Evolutionary conservation across 805 yeast genomes (phyloP).

Genomic region (Candida pseudofarinosa): DNA sequence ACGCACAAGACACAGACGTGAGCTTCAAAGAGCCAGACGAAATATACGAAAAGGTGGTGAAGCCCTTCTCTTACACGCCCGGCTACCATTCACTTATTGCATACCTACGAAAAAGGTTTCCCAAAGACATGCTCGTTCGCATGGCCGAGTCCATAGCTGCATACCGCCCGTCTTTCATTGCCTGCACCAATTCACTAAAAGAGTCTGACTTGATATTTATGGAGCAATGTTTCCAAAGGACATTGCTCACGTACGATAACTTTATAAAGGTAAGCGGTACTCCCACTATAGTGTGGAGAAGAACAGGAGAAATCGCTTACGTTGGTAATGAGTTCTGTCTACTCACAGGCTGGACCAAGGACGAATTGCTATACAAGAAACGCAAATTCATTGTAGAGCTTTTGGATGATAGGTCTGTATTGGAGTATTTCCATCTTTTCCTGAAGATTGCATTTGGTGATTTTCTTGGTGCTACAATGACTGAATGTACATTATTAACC

Average conservation of each 20-base stretch:
- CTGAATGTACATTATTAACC: conserved; percentile 75
- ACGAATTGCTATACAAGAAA: conserved; percentile 56
- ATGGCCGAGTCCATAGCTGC: conserved; percentile 88
- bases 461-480: conserved; percentile 80
- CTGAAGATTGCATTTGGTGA: conserved; percentile 87
- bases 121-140: conserved; percentile 62
- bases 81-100: conserved; percentile 81
- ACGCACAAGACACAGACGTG: conserved; percentile 12
- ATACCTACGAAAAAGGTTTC: conserved; percentile 69
- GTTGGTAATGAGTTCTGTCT: conserved; percentile 93
- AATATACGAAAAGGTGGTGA: conserved; percentile 67
- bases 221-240: conserved; percentile 95
- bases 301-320: conserved; percentile 93
- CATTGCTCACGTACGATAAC: conserved; percentile 82
- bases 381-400: conserved; percentile 75
- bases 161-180: conserved; percentile 88
- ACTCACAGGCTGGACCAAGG: conserved; percentile 84
- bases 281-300: conserved; percentile 92
- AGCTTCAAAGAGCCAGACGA: conserved; percentile 62
- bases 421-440: conserved; percentile 84
- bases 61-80: conserved; percentile 84
- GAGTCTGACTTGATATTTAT: conserved; percentile 91
- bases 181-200: conserved; percentile 81
- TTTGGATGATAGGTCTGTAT: conserved; percentile 81
- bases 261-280: conserved; percentile 84